A percentile compares a stretch with the other conserved stretches of the same genome.
phyloP scores from a whole-genome alignment of 2,329 filamentous ascomycete genomes.

The Coniosporium tulheliwenetii region DNA sequence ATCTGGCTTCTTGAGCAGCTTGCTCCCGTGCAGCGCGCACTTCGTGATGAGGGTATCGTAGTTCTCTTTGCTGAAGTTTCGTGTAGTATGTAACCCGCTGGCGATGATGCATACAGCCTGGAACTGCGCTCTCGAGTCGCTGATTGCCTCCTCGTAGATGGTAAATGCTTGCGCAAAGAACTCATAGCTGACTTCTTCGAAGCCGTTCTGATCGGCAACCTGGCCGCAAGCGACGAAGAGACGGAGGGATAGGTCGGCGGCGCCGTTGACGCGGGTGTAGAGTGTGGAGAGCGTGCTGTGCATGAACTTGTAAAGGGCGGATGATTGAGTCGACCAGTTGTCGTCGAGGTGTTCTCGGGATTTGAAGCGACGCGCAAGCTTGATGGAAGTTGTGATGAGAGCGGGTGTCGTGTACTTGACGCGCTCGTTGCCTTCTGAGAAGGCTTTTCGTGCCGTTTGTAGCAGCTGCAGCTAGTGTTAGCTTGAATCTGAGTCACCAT shows the following conservation, averaged over 20 bases:
- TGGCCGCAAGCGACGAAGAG: conserved; percentile 87
- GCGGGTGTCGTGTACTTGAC: conserved; percentile 93
- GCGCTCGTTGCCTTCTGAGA: conserved; percentile 81
- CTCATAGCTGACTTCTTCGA: conserved; percentile 94
- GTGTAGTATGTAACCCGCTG: conserved; percentile 71
- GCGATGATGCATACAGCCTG: conserved; percentile 94
- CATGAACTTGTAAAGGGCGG: conserved; percentile 87
- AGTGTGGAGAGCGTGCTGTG: conserved; percentile 76
- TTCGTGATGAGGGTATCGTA: conserved; percentile 98
- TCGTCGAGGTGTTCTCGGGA: conserved; percentile 73
- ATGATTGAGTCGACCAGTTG: conserved; percentile 58
- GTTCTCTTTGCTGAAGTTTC: conserved; percentile 90
- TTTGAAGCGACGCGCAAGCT: conserved; percentile 80
- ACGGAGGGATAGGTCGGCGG: conserved; percentile 75
- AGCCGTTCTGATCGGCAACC: conserved; percentile 77
- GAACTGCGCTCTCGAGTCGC: conserved; percentile 92
- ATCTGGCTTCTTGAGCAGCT: conserved; percentile 91
- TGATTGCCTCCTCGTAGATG: conserved; percentile 91
- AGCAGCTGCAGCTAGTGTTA: conserved; percentile 40
- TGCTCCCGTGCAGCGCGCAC: conserved; percentile 90
- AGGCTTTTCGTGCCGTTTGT: conserved; percentile 74
- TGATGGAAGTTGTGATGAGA: conserved; percentile 76
- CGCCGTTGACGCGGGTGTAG: conserved; percentile 58
- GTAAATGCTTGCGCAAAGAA: conserved; percentile 98
- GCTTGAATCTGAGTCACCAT: neutral